Evolutionary conservation across 1,284 basidiomycete genomes (phyloP).

Genomic region (Meira nashicola): DNA sequence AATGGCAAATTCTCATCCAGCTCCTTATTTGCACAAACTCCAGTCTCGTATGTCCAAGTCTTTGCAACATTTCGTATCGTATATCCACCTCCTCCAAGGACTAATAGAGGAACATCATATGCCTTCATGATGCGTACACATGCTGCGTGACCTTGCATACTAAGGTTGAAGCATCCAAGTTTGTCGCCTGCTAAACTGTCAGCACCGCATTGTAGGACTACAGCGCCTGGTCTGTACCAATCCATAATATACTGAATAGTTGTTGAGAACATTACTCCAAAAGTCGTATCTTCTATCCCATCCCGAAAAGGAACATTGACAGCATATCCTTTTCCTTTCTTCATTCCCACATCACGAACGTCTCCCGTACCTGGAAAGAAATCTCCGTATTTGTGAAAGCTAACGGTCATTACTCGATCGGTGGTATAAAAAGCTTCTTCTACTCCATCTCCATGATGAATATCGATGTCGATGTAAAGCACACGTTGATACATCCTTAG

Average conservation of each 20-base stretch:
- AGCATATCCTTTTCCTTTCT: conserved; percentile 80
- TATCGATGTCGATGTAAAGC: conserved; percentile 95
- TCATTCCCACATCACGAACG: conserved; percentile 71
- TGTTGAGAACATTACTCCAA: conserved; percentile 63
- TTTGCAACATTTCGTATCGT: conserved; percentile 86
- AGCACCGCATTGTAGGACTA: conserved; percentile 91
- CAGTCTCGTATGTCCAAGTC: conserved; percentile 95
- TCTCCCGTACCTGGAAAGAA: conserved; percentile 85
- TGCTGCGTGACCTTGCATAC: conserved; percentile 78
- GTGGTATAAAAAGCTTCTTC: conserved; percentile 98
- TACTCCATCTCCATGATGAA: conserved; percentile 96
- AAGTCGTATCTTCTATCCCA: conserved; percentile 74
- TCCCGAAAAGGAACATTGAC: conserved; percentile 92
- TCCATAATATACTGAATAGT: conserved; percentile 80
- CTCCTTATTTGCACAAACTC: conserved; percentile 80
- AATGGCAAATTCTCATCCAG: conserved; percentile 76
- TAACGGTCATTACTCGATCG: conserved; percentile 90
- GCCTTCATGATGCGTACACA: conserved; percentile 82
- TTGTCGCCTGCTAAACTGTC: conserved; percentile 94
- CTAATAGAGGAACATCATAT: conserved; percentile 79
- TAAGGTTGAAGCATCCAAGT: conserved; percentile 91
- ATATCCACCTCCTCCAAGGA: conserved; percentile 93
- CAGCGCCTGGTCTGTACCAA: conserved; percentile 79
- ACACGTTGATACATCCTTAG: conserved; percentile 71
- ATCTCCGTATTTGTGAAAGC: conserved; percentile 89